These are phyloP conservation scores for Saturnispora hagleri DNA, from an alignment of 805 yeast species.

Conservation along the genomic window DNA sequence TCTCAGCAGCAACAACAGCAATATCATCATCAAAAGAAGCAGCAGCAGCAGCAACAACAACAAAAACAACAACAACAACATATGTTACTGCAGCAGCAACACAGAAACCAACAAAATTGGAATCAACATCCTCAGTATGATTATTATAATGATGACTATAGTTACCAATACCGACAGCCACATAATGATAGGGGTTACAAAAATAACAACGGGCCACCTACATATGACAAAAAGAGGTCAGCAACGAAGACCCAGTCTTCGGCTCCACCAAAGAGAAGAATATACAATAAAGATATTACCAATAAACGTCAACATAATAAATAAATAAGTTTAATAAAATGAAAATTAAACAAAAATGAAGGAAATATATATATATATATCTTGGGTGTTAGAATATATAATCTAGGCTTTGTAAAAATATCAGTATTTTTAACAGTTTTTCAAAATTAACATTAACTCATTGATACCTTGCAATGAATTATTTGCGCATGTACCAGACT, in stretches of 20 bases:
- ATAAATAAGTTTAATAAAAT: not conserved
- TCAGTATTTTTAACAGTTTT: slow-evolving; percentile 6
- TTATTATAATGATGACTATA: not conserved
- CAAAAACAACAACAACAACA: not conserved
- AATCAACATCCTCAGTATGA: not conserved
- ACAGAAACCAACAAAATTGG: not conserved
- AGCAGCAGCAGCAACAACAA: not conserved
- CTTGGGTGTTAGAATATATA: not conserved
- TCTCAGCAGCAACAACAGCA: not conserved
- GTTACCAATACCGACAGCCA: not conserved
- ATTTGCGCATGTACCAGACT: slow-evolving; percentile 37
- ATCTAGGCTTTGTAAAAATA: not conserved
- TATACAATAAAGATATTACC: not conserved
- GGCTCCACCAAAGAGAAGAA: not conserved
- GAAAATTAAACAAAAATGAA: not conserved
- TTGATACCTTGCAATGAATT: slow-evolving; percentile 62
- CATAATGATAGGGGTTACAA: not conserved
- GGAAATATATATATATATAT: no score
- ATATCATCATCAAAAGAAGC: not conserved
- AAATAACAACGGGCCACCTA: not conserved
- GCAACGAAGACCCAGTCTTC: not conserved
- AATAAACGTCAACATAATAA: not conserved
- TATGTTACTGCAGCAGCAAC: not conserved
- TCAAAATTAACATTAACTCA: slow-evolving; percentile 49
- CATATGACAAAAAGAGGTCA: not conserved